phyloP scores from a whole-genome alignment of 257 asterid species.

The Nicotiana undulata region DNA sequence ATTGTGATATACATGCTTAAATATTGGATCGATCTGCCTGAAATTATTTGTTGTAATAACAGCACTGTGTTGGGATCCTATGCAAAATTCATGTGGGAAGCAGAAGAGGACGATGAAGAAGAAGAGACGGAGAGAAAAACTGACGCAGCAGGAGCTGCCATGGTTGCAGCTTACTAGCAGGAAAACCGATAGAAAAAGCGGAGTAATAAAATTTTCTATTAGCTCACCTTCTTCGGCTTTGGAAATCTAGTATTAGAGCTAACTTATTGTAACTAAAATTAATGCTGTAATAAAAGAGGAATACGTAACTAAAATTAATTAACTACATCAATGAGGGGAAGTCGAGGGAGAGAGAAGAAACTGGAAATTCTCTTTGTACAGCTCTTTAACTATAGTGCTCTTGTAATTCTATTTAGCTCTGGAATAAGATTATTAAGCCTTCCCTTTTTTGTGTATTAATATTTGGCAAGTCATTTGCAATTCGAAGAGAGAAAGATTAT shows the following conservation, averaged over 20 bases:
- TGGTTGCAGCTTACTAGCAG: slow-evolving; percentile 12
- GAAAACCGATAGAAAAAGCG: background rate
- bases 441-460: too few species aligned
- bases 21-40: background rate
- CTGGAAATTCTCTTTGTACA: background rate
- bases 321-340: background rate
- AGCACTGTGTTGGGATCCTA: slow-evolving; percentile 65
- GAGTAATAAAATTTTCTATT: background rate
- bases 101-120: slow-evolving; percentile 30
- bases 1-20: background rate
- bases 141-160: background rate
- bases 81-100: slow-evolving; percentile 71
- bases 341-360: background rate
- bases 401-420: background rate
- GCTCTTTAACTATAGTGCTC: background rate
- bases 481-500: too few species aligned
- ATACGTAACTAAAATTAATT: background rate
- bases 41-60: slow-evolving; percentile 1
- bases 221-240: background rate
- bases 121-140: slow-evolving; percentile 2
- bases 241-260: background rate
- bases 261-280: background rate
- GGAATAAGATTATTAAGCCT: background rate
- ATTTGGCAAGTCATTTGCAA: too few species aligned
- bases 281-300: background rate